Evolutionary conservation across 2,329 filamentous ascomycete species (phyloP).

Genomic region (Tolypocladium inflatum): DNA sequence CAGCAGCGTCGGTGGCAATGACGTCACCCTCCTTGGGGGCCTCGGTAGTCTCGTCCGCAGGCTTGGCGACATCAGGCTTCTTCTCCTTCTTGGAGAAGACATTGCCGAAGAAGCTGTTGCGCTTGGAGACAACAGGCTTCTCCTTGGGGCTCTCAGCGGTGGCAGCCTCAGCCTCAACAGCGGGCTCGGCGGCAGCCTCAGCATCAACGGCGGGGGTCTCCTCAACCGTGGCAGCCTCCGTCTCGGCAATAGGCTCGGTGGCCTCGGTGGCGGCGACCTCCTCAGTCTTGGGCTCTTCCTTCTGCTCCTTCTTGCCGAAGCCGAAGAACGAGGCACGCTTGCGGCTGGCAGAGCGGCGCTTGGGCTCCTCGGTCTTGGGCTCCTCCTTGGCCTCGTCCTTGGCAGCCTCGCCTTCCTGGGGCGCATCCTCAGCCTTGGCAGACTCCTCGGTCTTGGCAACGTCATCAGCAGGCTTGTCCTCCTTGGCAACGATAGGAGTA

Average conservation of each 20-base stretch:
- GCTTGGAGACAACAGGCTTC: constrained; percentile 44
- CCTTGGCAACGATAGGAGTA: constrained; percentile 18
- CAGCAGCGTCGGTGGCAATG: constrained; percentile 37
- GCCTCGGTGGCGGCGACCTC: constrained; percentile 22
- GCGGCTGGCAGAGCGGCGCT: constrained; percentile 54
- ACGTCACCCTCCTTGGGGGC: constrained; percentile 35
- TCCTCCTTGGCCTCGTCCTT: constrained; percentile 41
- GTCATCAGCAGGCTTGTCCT: constrained; percentile 20
- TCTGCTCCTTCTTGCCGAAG: constrained; percentile 46
- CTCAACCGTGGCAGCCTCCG: constrained; percentile 23
- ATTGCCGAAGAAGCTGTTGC: constrained; percentile 45
- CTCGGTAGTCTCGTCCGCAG: constrained; percentile 23
- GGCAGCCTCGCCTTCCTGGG: constrained; percentile 22
- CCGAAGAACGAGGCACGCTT: constrained; percentile 59
- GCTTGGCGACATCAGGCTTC: constrained; percentile 43
- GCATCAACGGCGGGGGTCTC: constrained; percentile 23
- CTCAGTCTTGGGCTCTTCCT: constrained; percentile 23
- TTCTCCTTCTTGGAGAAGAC: constrained; percentile 48
- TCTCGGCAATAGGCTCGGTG: constrained; percentile 25
- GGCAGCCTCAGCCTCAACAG: constrained; percentile 31
- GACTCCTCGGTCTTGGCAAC: constrained; percentile 26
- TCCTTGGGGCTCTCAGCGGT: constrained; percentile 31
- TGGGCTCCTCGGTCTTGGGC: constrained; percentile 46
- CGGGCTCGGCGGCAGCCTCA: constrained; percentile 20
- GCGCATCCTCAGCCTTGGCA: constrained; percentile 22